Evolutionary conservation across 768 basidiomycete genomes (phyloP).

Genomic region (Chalciporus chontae): DNA sequence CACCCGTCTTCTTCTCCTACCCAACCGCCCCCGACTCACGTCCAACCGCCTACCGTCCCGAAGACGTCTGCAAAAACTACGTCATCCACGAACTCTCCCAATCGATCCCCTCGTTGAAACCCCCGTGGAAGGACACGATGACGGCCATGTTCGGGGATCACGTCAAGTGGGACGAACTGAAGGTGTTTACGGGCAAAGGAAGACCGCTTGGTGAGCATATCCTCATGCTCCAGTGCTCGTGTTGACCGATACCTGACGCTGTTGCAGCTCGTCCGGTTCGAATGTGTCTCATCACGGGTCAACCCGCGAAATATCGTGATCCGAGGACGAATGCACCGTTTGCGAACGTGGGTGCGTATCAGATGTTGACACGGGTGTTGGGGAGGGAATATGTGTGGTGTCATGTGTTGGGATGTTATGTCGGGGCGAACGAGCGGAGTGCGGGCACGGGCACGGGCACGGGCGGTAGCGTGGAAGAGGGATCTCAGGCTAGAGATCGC

Average conservation of each 20-base stretch:
- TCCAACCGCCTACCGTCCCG: conserved; percentile 33
- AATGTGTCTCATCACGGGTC: conserved; percentile 77
- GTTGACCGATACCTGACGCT: neutral
- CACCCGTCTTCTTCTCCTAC: conserved; percentile 10
- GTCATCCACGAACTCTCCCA: conserved; percentile 62
- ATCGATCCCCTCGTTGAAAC: conserved; percentile 40
- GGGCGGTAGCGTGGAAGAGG: neutral
- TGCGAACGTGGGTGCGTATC: conserved; percentile 64
- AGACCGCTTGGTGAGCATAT: conserved; percentile 56
- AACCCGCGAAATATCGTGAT: conserved; percentile 72
- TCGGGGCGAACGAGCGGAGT: conserved; percentile 14
- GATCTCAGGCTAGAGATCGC: neutral
- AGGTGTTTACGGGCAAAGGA: conserved; percentile 60
- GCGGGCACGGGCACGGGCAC: neutral
- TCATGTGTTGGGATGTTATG: conserved; percentile 40
- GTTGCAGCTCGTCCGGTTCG: conserved; percentile 58
- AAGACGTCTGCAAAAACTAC: conserved; percentile 65
- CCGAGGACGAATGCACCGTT: conserved; percentile 79
- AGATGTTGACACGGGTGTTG: conserved; percentile 57
- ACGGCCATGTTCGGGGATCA: conserved; percentile 81
- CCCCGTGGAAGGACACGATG: conserved; percentile 73
- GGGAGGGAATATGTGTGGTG: conserved; percentile 71
- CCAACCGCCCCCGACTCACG: conserved; percentile 8
- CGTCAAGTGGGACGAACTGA: conserved; percentile 73
- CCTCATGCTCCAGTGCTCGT: conserved; percentile 1